A percentile compares a stretch with the other conserved stretches of the same genome.
Conservation (phyloP, 1,284 basidiomycete genomes). For the Apiotrichum mycotoxinovorans region DNA sequence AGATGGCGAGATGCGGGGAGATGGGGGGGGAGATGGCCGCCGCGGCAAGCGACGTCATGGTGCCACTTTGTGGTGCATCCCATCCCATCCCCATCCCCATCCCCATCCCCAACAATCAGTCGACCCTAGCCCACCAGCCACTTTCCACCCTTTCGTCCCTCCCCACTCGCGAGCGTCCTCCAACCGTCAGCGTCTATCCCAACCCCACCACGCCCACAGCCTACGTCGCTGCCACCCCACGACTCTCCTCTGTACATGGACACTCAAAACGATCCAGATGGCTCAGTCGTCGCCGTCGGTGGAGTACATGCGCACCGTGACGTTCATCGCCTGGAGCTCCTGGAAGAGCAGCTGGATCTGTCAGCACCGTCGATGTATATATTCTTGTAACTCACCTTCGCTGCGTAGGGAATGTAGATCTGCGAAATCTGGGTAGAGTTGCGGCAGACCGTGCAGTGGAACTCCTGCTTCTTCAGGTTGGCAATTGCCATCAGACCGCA, state of each 20-base stretch:
- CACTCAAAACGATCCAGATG: too few relatives aligned
- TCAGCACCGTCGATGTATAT: conserved; percentile 1
- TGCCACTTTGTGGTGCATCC: neutral
- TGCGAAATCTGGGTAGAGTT: conserved; percentile 93
- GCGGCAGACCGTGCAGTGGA: conserved; percentile 68
- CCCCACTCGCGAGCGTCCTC: neutral
- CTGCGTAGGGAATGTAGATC: conserved; percentile 85
- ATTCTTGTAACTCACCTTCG: conserved; percentile 44
- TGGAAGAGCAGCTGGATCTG: conserved; percentile 20
- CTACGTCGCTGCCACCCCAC: too few relatives aligned
- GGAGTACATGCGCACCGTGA: conserved; percentile 27
- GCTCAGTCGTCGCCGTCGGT: conserved; percentile 11
- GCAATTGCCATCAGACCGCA: conserved; percentile 93
- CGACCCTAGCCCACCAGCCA: neutral
- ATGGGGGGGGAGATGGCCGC: too few relatives aligned
- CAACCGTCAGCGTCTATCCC: too few relatives aligned
- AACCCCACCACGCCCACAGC: too few relatives aligned
- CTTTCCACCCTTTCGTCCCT: neutral
- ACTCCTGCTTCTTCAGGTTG: conserved; percentile 64
- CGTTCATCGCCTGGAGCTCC: conserved; percentile 38
- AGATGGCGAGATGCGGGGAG: too few relatives aligned
- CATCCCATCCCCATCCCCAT: too few relatives aligned
- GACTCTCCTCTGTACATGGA: neutral
- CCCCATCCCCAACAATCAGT: neutral
- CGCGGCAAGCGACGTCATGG: neutral